Conservation (phyloP, 352 stramenopile genomes). For the Saprolegnia parasitica region DNA sequence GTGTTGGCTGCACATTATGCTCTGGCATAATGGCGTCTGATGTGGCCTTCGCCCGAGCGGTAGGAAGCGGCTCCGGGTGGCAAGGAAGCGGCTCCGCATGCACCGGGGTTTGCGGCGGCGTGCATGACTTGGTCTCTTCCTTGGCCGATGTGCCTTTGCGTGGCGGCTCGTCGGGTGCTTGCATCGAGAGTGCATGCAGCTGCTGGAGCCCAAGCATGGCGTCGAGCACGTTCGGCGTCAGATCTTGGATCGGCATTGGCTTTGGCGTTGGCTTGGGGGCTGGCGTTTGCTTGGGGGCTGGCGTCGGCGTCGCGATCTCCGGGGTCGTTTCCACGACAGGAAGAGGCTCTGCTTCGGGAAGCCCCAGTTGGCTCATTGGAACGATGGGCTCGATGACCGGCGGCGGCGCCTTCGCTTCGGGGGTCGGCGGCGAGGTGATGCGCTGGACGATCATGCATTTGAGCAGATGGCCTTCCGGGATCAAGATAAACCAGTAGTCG, state of each 20-base stretch:
- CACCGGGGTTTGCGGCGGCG: too few relatives aligned
- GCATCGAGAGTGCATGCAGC: not conserved
- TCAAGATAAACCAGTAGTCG: slow-evolving; percentile 26
- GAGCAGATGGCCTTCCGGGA: slow-evolving; percentile 11
- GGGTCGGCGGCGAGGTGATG: not conserved
- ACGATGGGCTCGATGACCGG: not conserved
- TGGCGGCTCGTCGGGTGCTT: not conserved
- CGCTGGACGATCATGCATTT: slow-evolving; percentile 24
- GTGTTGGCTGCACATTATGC: too few relatives aligned
- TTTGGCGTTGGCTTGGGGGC: not conserved
- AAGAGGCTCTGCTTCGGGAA: not conserved
- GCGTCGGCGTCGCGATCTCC: too few relatives aligned
- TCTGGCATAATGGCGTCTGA: too few relatives aligned
- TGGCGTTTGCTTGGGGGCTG: too few relatives aligned
- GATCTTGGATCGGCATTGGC: not conserved
- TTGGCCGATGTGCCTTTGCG: not conserved
- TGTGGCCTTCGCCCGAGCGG: too few relatives aligned
- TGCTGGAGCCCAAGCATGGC: slow-evolving; percentile 13
- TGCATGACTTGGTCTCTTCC: too few relatives aligned
- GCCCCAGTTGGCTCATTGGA: not conserved
- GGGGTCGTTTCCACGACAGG: too few relatives aligned
- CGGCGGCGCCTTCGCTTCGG: not conserved
- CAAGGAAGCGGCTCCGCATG: too few relatives aligned
- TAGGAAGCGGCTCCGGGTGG: too few relatives aligned
- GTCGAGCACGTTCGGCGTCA: not conserved